phyloP scores from a whole-genome alignment of 2,329 filamentous ascomycete species.

The Fusarium lyarnte region DNA sequence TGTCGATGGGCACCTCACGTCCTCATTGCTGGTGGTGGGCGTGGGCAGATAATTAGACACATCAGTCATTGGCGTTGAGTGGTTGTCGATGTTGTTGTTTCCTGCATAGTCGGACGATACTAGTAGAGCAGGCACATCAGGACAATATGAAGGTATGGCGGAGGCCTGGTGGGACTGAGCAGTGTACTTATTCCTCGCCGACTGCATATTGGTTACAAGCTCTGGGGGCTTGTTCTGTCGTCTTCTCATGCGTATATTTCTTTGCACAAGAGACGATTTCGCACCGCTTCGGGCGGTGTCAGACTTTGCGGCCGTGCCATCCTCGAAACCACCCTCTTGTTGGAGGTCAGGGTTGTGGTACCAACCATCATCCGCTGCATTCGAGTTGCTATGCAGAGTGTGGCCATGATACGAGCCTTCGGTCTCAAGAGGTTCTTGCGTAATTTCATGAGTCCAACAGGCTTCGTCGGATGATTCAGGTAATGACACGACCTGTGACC shows the following conservation, averaged over 20 bases:
- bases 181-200: neutral
- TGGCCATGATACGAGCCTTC: constrained; percentile 60
- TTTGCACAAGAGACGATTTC: constrained; percentile 36
- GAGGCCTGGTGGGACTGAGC: constrained; percentile 4
- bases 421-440: constrained; percentile 45
- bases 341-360: constrained; percentile 31
- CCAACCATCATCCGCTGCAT: constrained; percentile 31
- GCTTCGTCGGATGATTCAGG: constrained; percentile 48
- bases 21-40: constrained; percentile 38
- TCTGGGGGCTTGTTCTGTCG: constrained; percentile 27
- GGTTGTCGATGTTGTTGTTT: neutral
- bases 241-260: constrained; percentile 39
- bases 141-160: neutral
- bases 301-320: constrained; percentile 62
- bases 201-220: constrained; percentile 1
- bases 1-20: constrained; percentile 14
- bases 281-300: constrained; percentile 23
- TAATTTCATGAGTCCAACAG: constrained; percentile 33
- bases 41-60: constrained; percentile 53
- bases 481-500: constrained; percentile 66
- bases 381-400: constrained; percentile 45
- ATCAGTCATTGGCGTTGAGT: constrained; percentile 40
- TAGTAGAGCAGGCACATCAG: constrained; percentile 1
- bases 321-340: constrained; percentile 47
- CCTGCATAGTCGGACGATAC: constrained; percentile 6